Base-by-base conservation (phyloP, 1,284 basidiomycete genomes). In the Puccinia horiana region DNA sequence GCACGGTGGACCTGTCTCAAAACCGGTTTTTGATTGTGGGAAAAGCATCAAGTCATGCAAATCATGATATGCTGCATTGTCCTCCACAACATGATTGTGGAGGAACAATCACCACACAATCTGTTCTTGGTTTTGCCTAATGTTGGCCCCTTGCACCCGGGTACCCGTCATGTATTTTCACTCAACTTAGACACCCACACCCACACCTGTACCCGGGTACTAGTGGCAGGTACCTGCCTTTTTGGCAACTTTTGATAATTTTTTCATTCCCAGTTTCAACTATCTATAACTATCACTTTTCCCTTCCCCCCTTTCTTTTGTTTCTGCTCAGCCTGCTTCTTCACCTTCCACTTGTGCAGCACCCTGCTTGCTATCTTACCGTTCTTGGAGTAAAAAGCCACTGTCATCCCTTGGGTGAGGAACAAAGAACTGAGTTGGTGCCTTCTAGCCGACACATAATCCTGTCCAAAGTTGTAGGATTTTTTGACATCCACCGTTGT, bases 1-100 rank as follows among this genome's bases (percentile, higher is more conserved):
- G n/a, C n/a, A n/a, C n/a, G n/a, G n/a, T n/a, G n/a, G n/a, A n/a
- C n/a, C n/a, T n/a, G n/a, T n/a, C n/a, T n/a, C n/a, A n/a, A n/a
- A n/a, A n/a, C n/a, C n/a, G 56, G 56, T 9, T 58, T 8, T 58
- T 23, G 29, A 23, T 23, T 58, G n/a, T 58, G 56, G 56, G 56
- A 58, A 23, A 58, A 58, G 56, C 9, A 6, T 9, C 8, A 49
- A 8, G 47, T 32, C 20, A 49, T 49, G 47, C 12, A 18, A 26
- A 49, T n/a, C n/a, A n/a, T n/a, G n/a, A n/a, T n/a, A n/a, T n/a
- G n/a, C n/a, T n/a, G n/a, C n/a, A n/a, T n/a, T 74, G 23, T 52
- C 26, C 72, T 74, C 23, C 40, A 54, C 47, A 74, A 74, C 72
- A 74, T 74, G 72, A 74, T 74, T 49, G 44, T 74, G 1, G 47